Evolutionary conservation across 371 early-diverging fungal genomes (phyloP), one percentile per base, ranked within the genome.

Genomic region (Mucor saturninus): DNA sequence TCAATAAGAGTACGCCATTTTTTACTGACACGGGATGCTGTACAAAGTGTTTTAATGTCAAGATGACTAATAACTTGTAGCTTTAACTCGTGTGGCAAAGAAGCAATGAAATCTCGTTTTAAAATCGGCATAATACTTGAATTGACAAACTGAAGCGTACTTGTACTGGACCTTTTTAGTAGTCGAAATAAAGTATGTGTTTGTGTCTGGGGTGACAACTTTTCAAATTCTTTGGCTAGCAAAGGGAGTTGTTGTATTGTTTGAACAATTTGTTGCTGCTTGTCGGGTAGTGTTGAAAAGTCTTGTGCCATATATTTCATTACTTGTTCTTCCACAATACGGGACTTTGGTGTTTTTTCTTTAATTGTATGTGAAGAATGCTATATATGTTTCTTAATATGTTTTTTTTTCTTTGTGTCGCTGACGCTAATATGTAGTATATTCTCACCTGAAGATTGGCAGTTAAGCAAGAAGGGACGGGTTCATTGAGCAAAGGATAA

Each of bases 91-190:
- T 80, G 64, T 3, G 98, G 97, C 55, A 97, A 74, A 6, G 87
- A 81, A 10, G 86, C 82, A n/a, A 96, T 52, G 65, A 96, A 93
- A 76, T 98, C 96, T 54, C 88, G 83, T 68, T 93, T 91, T 61
- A 97, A 83, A 5, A 88, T 87, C 0, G 95, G 91, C 38, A 86
- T 79, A 52, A 95, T 86, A 10, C 90, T 71, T 13, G 89, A 85
- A 60, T 89, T 84, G 5, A 91, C 87, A 72, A 91, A 89, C 72
- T 95, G 95, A 48, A 97, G 84, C 0, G 93, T 85, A 4, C 84
- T 29, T 83, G 79, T 6, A 89, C 83, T 39, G 81, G 65, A 64
- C 14, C 54, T 35, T 54, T 73, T 69, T 10, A 79, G 57, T 8
- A 79, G 58, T 28, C 74, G 71, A 52, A 76, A 74, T 46, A 76